Evolutionary conservation across 2,329 filamentous ascomycete species (phyloP), one percentile per base, ranked within the genome.

Genomic region (Plectosphaerella cucumerina): DNA sequence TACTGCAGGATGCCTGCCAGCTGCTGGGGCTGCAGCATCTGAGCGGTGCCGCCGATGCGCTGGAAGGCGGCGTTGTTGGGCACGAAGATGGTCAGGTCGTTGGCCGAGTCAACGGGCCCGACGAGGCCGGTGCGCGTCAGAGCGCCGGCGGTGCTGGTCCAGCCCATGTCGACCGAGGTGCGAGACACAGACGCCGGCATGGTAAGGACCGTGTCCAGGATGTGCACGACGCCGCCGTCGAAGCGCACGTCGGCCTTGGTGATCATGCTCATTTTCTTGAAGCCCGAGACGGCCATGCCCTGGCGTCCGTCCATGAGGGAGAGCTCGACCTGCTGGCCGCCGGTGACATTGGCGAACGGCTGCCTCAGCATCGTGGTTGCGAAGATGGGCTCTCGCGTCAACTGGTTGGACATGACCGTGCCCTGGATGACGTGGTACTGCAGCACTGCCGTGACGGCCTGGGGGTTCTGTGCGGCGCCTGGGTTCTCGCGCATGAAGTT

Each of bases 31-130:
- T 71, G 71, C 22, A 85, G 63, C 88, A 3, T 62, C 60, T 1
- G 61, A 55, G 31, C 55, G 52, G 73, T 73, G 23, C 65, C 62
- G 11, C 82, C 60, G 43, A 87, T 79, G 23, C 70, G 65, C 34
- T 75, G 69, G 68, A 87, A 83, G 11, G 83, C 83, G 2, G 68
- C 69, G 62, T 86, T 83, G 60, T 70, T 75, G 2, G 85, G 85
- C 1, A 78, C 82, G 56, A 89, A 87, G 54, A 88, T 73, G 50
- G 85, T 88, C 39, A 87, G 56, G 59, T 83, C 72, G 31, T 60
- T 54, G 9, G 62, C 22, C 0, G 62, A 61, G 31, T 64, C 57
- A 44, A 65, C 62, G 18, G 74, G 73, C 31, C 79, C 72, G 53
- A 78, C 69, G 20, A 63, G 55, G n/a, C 57, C 58, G 2, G 60